Percentiles rank a stretch among this genome's conserved stretches.
phyloP scores from a whole-genome alignment of 257 asterid genomes.

The Voacanga thouarsii region DNA sequence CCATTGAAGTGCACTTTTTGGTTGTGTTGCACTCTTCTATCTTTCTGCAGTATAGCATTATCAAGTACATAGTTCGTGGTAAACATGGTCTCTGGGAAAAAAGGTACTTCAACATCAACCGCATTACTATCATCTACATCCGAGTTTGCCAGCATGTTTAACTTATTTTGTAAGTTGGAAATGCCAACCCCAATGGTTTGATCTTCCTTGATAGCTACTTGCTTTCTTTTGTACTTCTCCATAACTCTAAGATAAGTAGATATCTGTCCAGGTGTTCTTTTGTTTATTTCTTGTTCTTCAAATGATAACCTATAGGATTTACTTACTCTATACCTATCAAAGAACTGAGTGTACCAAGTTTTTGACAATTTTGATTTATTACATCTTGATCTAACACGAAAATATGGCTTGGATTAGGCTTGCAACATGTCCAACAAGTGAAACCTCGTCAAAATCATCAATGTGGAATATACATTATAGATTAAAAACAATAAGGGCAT shows the following conservation, averaged over 20 bases:
- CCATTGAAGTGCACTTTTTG: slow-evolving; percentile 78
- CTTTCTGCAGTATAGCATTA: slow-evolving; percentile 48
- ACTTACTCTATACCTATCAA: slow-evolving; percentile 63
- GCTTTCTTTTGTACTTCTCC: slow-evolving; percentile 80
- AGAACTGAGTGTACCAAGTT: slow-evolving; percentile 83
- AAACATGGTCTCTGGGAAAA: slow-evolving; percentile 91
- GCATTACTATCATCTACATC: slow-evolving; percentile 35
- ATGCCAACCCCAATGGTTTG: slow-evolving; percentile 27
- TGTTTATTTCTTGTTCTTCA: slow-evolving; percentile 73
- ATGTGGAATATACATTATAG: too few species aligned
- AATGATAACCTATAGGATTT: slow-evolving; percentile 63
- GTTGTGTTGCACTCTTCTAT: slow-evolving; percentile 32
- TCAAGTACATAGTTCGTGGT: slow-evolving; percentile 85
- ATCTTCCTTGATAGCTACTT: slow-evolving; percentile 54
- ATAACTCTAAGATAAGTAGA: slow-evolving; percentile 69
- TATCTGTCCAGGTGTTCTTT: slow-evolving; percentile 91
- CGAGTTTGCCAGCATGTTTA: slow-evolving; percentile 42
- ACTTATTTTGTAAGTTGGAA: slow-evolving; percentile 35
- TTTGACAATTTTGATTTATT: slow-evolving; percentile 74
- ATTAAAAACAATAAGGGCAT: neutral
- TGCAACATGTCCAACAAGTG: slow-evolving; percentile 19
- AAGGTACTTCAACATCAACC: slow-evolving; percentile 49
- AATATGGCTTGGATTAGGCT: slow-evolving; percentile 52
- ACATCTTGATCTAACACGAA: slow-evolving; percentile 58
- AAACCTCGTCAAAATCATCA: neutral